phyloP scores from a whole-genome alignment of 2,329 filamentous ascomycete species.

The Penicillium sp. region DNA sequence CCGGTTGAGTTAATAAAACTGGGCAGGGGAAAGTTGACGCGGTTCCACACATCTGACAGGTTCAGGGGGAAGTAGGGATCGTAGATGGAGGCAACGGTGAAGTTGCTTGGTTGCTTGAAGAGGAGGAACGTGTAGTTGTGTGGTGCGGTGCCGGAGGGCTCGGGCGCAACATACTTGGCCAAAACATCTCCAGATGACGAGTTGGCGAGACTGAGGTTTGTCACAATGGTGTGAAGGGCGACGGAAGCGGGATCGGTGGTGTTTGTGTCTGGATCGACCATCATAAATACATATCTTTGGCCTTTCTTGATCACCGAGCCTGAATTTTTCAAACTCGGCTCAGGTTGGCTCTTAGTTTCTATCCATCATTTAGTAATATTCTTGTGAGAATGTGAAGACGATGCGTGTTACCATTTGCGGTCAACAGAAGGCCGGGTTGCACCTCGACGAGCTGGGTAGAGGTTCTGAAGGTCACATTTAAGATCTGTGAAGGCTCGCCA shows the following conservation, averaged over 20 bases:
- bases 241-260: neutral
- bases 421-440: neutral
- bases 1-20: neutral
- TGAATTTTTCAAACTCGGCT: neutral
- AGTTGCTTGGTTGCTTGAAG: neutral
- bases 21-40: neutral
- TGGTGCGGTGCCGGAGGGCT: neutral
- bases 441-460: neutral
- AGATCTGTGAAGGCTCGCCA: neutral
- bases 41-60: neutral
- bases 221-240: neutral
- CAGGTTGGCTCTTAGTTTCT: neutral
- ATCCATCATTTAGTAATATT: neutral
- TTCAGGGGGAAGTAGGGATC: neutral
- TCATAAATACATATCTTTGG: neutral
- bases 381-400: neutral
- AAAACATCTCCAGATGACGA: neutral
- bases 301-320: neutral
- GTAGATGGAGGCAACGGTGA: neutral
- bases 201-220: neutral
- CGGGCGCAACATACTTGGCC: neutral
- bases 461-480: neutral
- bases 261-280: neutral
- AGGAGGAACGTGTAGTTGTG: conserved; percentile 1
- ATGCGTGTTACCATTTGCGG: neutral